These are phyloP conservation scores for Pelargonium exstipulatum DNA, from an alignment of 441 rosid species.

Conservation along the genomic window DNA sequence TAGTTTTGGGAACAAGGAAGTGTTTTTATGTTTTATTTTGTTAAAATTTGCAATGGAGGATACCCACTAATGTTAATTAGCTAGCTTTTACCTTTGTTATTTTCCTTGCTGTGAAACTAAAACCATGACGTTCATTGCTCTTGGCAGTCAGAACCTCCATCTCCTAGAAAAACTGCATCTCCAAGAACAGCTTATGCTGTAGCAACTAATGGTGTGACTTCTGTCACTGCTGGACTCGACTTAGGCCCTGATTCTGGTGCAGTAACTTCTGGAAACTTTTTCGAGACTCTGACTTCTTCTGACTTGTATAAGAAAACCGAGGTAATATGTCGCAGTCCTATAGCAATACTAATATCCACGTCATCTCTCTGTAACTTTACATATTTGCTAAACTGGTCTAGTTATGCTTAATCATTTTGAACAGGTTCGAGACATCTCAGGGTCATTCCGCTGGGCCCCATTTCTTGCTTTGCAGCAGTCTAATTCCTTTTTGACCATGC, in stretches of 20 bases:
- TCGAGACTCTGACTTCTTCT: constrained; percentile 76
- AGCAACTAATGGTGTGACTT: constrained; percentile 46
- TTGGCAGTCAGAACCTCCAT: constrained; percentile 82
- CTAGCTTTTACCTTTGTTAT: too few relatives aligned
- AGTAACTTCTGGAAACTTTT: constrained; percentile 74
- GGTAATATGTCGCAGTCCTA: constrained; percentile 34
- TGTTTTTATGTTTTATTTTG: too few relatives aligned
- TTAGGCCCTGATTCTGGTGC: constrained; percentile 72
- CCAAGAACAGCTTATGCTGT: constrained; percentile 43
- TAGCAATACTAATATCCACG: background rate
- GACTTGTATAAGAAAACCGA: constrained; percentile 70
- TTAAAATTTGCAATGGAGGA: too few relatives aligned
- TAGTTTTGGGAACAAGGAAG: too few relatives aligned
- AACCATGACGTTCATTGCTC: too few relatives aligned
- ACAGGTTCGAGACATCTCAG: constrained; percentile 91
- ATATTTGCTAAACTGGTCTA: too few relatives aligned
- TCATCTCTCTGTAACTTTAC: background rate
- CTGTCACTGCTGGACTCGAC: constrained; percentile 37
- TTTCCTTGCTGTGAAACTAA: too few relatives aligned
- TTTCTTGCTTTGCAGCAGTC: constrained; percentile 86
- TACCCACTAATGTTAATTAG: too few relatives aligned
- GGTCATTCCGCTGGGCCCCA: constrained; percentile 97
- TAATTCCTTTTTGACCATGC: constrained; percentile 90
- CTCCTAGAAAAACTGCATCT: constrained; percentile 59
- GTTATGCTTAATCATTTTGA: constrained; percentile 7